Base-by-base conservation (phyloP, 805 yeast genomes). In the Wickerhamomyces xylosicus region DNA sequence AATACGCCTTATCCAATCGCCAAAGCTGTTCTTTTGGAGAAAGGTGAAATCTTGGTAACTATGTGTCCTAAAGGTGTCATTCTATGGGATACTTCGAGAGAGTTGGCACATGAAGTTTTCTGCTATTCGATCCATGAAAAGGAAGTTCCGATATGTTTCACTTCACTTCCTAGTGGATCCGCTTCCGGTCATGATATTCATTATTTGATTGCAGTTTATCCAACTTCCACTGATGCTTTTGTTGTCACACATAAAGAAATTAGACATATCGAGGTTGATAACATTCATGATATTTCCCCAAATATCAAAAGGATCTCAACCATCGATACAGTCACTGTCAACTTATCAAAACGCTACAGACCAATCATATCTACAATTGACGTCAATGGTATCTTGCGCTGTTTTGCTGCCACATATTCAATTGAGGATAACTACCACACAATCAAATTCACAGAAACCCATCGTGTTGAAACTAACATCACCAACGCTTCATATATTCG, bases 271-370 rank as follows among this genome's bases (percentile, higher is more conserved):
- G 54, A 57, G 10, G 58, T 59, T 3, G 64, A 58, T 1, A 48
- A 54, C 1, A 58, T 72, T 2, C 64, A 65, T 38, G 52, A 59
- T n/a, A 67, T 77, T 4, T 16, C 13, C 19, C 33, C 33, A 31
- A 11, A 31, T 5, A 31, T 31, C 19, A 4, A 15, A 5, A 31
- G 13, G 13, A 8, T 31, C 5, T 66, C 80, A 1, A 63, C 74
- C 1, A 75, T 84, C 19, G 86, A 84, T 49, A 86, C 90, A 0
- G 85, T 79, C 3, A 63, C 66, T 32, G 48, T 60, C 2, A 50
- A 58, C 3, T 56, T 54, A 34, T 43, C 53, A 27, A 61, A 66
- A 29, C 52, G 60, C 35, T 19, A 31, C 19, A 46, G 67, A 27
- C 58, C 64, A 3, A 66, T 81, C 4, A 54, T 87, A 5, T 69